phyloP scores from a whole-genome alignment of 805 yeast species.

The Saccharomycopsis synnaedendra region DNA sequence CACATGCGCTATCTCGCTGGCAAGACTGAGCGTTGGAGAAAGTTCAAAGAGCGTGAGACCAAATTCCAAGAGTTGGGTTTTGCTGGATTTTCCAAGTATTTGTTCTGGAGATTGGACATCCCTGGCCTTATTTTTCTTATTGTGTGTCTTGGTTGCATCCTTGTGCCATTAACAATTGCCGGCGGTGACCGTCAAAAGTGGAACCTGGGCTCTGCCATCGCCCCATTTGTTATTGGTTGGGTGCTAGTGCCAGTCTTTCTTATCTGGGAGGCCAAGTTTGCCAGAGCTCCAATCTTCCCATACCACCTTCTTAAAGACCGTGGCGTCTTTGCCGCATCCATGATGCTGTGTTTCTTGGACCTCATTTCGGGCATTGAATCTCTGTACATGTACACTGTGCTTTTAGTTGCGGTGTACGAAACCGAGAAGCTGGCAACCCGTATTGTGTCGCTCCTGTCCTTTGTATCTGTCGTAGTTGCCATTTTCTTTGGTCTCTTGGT shows the following conservation, averaged over 20 bases:
- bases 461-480: constrained; percentile 55
- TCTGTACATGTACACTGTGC: constrained; percentile 55
- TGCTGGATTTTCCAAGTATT: constrained; percentile 22
- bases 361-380: constrained; percentile 59
- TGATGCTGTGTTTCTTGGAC: constrained; percentile 45
- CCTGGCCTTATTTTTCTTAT: constrained; percentile 48
- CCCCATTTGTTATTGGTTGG: constrained; percentile 47
- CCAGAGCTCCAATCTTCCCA: constrained; percentile 57
- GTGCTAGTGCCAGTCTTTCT: constrained; percentile 44
- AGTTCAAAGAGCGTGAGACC: constrained; percentile 19
- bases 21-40: constrained; percentile 30
- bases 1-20: constrained; percentile 39
- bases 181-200: constrained; percentile 50
- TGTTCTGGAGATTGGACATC: constrained; percentile 55
- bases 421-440: constrained; percentile 53
- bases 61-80: constrained; percentile 18
- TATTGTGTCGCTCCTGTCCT: constrained; percentile 49
- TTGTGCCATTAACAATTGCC: constrained; percentile 67
- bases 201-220: constrained; percentile 52
- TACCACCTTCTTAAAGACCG: constrained; percentile 47
- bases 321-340: constrained; percentile 63
- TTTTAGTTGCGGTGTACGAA: constrained; percentile 53
- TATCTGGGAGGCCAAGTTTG: constrained; percentile 45
- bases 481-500: constrained; percentile 46
- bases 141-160: constrained; percentile 47